Conservation (phyloP, 2,329 filamentous ascomycete species). For the Zasmidium angulare region DNA sequence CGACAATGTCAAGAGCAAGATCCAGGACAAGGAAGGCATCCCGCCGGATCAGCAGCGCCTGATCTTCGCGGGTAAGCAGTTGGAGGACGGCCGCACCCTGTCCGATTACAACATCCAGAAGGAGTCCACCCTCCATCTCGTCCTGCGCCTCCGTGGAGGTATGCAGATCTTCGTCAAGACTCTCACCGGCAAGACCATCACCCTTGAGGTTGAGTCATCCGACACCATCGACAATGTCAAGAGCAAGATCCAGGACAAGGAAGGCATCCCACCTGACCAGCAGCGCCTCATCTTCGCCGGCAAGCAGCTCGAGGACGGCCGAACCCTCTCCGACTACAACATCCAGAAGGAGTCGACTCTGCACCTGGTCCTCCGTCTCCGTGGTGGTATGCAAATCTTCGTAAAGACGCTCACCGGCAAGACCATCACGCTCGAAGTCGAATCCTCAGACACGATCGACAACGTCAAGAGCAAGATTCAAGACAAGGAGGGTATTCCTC, state of each 20-base stretch:
- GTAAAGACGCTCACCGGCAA: constrained; percentile 95
- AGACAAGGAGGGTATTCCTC: constrained; percentile 99
- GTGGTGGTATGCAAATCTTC: constrained; percentile 66
- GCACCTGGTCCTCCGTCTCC: constrained; percentile 96
- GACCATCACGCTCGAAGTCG: constrained; percentile 99
- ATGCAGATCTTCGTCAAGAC: constrained; percentile 98
- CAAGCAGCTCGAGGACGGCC: constrained; percentile 98
- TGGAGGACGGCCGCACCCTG: constrained; percentile 89
- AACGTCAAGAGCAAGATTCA: constrained; percentile 99
- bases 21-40: constrained; percentile 97
- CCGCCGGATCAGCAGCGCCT: constrained; percentile 94
- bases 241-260: constrained; percentile 99
- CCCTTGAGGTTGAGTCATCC: constrained; percentile 96
- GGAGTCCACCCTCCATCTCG: constrained; percentile 66
- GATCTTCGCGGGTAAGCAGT: constrained; percentile 94
- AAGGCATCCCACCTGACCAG: constrained; percentile 96
- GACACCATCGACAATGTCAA: constrained; percentile 99
- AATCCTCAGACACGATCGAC: constrained; percentile 99
- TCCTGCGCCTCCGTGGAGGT: constrained; percentile 62
- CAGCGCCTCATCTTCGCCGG: constrained; percentile 98
- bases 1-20: constrained; percentile 96
- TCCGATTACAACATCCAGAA: constrained; percentile 91
- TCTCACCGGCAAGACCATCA: constrained; percentile 99
- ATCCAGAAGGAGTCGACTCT: constrained; percentile 99
- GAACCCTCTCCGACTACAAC: constrained; percentile 97